Evolutionary conservation across 805 yeast species (phyloP), one percentile per base, ranked within the genome.

Genomic region (Saturnispora sekii): DNA sequence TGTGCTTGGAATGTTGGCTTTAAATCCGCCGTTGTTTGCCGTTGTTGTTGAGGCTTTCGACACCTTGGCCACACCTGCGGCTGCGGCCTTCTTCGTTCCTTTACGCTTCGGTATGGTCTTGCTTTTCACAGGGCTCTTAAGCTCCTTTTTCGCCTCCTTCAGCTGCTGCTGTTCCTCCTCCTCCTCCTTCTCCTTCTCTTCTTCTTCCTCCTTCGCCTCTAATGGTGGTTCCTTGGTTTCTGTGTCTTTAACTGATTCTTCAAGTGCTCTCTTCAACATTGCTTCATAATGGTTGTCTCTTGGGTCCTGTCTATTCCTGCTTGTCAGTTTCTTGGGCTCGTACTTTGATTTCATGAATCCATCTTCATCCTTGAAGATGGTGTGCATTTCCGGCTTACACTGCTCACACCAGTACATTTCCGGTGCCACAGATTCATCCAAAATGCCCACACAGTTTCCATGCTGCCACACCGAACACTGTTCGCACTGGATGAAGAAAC

Each of bases 401-500:
- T 66, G 64, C 61, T 90, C 98, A 69, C 98, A 90, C 85, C 89
- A 87, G 63, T 93, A 90, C 62, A 85, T 85, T 46, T 90, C 97
- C 3, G 97, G 96, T 2, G 87, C 85, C 41, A 76, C 81, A 11
- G 75, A 77, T 49, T 80, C 86, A 41, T 76, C 78, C 44, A 70
- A 70, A 47, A 90, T 77, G 1, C 96, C 95, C 32, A 90, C 96
- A 68, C 98, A 90, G 64, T 72, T 86, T 2, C 97, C 97, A 61
- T 90, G 98, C 63, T 90, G 98, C 98, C 98, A 90, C 7, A 83
- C 96, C 15, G 85, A 79, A 66, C 98, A 90, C 50, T 74, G 73
- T 57, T 93, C 98, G 70, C 94, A 84, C 57, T 84, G 93, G 52
- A 84, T 84, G 58, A 76, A 84, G 41, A 83, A 69, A 2, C 90